Base-by-base conservation (phyloP, 495 filamentous ascomycete genomes). In the Filosporella fistucella region DNA sequence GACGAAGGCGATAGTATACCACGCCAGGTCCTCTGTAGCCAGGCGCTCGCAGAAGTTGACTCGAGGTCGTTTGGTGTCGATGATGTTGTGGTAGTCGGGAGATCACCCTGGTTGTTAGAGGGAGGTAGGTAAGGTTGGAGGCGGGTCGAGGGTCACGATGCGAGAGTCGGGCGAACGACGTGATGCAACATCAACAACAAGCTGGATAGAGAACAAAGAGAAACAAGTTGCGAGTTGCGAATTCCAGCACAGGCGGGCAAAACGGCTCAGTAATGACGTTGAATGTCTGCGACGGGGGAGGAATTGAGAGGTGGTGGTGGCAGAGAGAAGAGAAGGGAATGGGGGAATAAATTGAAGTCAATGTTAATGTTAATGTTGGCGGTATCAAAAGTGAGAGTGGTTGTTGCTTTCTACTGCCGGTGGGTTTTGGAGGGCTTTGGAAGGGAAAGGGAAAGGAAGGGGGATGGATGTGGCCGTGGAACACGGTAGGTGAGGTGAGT, bases 131-230 rank as follows among this genome's bases (percentile, higher is more conserved):
- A 11, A 39, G 30, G 9, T 21, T 47, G 33, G 28, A 41, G 40
- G 48, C 41, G 52, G 42, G 45, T 46, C 52, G 40, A n/a, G n/a
- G 45, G 52, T 55, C 52, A 54, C 45, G 45, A 49, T 38, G 42
- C 47, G 47, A 41, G 26, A 47, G 40, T 47, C 44, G 43, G 48
- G 10, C 40, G 34, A 28, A n/a, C n/a, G n/a, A n/a, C n/a, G n/a
- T 42, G 48, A 30, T 50, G 52, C 52, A 55, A 46, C 45, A 49
- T 43, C 42, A 55, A 46, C n/a, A n/a, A n/a, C n/a, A n/a, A n/a
- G n/a, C n/a, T n/a, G n/a, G n/a, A n/a, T n/a, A n/a, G n/a, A n/a
- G n/a, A n/a, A n/a, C n/a, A n/a, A 47, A 36, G 39, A 30, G 40
- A 53, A 53, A 47, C 37, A 30, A 43, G 26, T 23, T 40, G 45